Evolutionary conservation across 2,329 filamentous ascomycete species (phyloP), one percentile per base, ranked within the genome.

Genomic region (Didymella exigua): DNA sequence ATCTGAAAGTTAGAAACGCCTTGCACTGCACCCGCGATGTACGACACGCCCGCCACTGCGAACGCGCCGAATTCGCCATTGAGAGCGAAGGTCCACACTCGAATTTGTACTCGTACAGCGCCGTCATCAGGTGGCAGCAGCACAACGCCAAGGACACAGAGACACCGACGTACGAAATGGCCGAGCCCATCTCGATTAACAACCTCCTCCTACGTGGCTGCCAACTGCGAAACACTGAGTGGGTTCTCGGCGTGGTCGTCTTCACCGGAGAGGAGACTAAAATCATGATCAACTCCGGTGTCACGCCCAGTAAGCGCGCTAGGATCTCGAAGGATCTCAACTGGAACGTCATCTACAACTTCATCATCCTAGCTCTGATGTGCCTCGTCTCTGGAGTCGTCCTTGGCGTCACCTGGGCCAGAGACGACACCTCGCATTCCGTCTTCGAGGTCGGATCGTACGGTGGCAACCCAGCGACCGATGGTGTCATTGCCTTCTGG

Each of bases 221-320:
- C 77, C 96, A 92, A 65, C 78, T 99, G 43, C 87, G 93, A 62
- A 99, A 98, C 74, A 99, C 95, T 0, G 93, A 98, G 70, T 99
- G 95, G 95, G 84, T 92, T 49, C 83, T 99, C 5, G 95, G 93
- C 48, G 84, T 99, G 3, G 93, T 98, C 44, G 81, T 96, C 16
- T 99, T 96, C 77, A 98, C 95, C 13, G 95, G 95, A 29, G 87
- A 93, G 70, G 93, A 99, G 74, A 96, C 93, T 29, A 99, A 98
- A 79, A 98, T 97, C 74, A 99, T 99, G 95, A 89, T 97, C 79
- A 99, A 99, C 73, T 90, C 95, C 24, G 95, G 95, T 56, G 89
- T 93, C 59, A 99, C 95, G 1, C 95, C 96, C 11, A 96, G 87
- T 73, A 99, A 99, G 80, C 89, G 93, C 59, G 86, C 95, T 31